These are phyloP conservation scores for Dendrocalamus sinicus DNA, from an alignment of 176 grass and related monocot genomes.

Conservation along the genomic window DNA sequence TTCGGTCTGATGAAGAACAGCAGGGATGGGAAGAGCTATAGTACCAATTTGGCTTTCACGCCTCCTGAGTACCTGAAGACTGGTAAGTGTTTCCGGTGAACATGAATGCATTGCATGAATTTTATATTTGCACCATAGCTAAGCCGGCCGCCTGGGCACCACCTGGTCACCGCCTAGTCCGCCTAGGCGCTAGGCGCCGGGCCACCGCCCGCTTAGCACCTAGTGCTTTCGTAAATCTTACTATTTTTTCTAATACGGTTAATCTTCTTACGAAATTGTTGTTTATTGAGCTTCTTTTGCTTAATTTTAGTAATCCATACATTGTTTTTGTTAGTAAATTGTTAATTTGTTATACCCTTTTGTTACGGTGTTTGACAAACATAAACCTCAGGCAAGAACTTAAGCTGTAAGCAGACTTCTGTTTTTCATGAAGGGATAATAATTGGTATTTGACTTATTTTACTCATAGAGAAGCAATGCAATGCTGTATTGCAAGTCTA, in stretches of 20 bases:
- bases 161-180: no score
- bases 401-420: background rate
- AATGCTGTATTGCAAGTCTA: background rate
- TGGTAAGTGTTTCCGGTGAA: conserved; percentile 41
- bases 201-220: no score
- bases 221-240: no score
- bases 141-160: no score
- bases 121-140: background rate
- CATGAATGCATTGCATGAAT: background rate
- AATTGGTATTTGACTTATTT: background rate
- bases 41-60: conserved; percentile 91
- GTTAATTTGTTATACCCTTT: background rate
- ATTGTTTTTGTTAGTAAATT: background rate
- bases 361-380: background rate
- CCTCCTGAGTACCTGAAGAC: conserved; percentile 90
- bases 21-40: conserved; percentile 91
- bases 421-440: background rate
- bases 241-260: background rate
- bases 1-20: conserved; percentile 97
- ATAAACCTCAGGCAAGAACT: background rate
- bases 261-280: background rate
- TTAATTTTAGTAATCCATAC: background rate
- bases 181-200: no score
- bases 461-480: background rate
- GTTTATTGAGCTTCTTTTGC: background rate